phyloP scores from a whole-genome alignment of 2,329 filamentous ascomycete species.

The Cercospora nicotianae region DNA sequence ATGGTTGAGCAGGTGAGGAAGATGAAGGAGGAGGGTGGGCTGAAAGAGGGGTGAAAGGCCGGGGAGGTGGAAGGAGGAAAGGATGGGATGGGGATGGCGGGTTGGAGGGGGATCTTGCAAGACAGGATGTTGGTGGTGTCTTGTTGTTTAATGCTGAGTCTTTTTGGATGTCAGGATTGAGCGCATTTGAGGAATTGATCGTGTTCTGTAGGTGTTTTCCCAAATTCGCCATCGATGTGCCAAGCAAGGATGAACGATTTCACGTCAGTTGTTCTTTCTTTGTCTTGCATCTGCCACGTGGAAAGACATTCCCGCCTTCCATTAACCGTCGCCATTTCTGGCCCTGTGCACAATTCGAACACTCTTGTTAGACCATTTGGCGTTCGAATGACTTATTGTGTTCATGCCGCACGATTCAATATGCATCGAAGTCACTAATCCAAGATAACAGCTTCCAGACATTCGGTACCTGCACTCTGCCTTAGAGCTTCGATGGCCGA shows the following conservation, averaged over 20 bases:
- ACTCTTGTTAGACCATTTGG: neutral
- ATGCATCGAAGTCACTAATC: neutral
- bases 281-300: neutral
- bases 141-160: too few species aligned
- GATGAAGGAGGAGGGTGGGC: conserved; percentile 1
- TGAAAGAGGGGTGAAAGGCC: neutral
- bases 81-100: too few species aligned
- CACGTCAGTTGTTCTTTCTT: neutral
- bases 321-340: neutral
- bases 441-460: neutral
- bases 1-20: neutral
- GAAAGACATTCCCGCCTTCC: neutral
- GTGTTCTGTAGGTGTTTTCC: neutral
- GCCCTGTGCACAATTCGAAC: neutral
- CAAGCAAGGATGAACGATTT: neutral
- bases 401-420: neutral
- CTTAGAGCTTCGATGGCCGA: neutral
- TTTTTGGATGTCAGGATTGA: neutral
- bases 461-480: neutral
- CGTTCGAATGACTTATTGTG: neutral
- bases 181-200: neutral
- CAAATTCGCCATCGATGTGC: neutral
- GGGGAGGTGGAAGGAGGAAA: too few species aligned
- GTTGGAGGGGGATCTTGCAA: too few species aligned
- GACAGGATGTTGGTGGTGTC: too few species aligned